Evolutionary conservation across 768 basidiomycete genomes (phyloP).

Genomic region (Hygrophorus pudorinus): DNA sequence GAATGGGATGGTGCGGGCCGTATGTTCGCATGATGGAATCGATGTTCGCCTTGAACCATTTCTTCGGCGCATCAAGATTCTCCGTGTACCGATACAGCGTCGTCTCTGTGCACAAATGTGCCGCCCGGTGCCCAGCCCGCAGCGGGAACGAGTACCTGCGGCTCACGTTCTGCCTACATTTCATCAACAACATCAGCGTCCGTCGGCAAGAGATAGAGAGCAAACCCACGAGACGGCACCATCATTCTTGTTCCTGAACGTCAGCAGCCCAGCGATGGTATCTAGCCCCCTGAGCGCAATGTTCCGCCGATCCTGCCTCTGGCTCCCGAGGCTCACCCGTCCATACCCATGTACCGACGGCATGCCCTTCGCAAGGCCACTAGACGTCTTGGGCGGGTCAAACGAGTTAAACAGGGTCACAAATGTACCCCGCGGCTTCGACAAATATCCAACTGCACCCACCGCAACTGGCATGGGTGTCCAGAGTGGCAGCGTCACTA

Average conservation of each 20-base stretch:
- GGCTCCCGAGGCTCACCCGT: constrained; percentile 34
- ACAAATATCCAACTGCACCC: constrained; percentile 70
- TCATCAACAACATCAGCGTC: not conserved
- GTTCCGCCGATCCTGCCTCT: constrained; percentile 48
- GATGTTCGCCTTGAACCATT: constrained; percentile 66
- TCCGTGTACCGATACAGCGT: constrained; percentile 62
- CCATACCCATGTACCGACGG: constrained; percentile 62
- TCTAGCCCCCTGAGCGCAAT: constrained; percentile 50
- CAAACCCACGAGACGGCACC: constrained; percentile 29
- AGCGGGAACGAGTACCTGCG: constrained; percentile 52
- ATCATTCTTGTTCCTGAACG: constrained; percentile 30
- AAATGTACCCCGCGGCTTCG: constrained; percentile 58
- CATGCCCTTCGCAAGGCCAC: constrained; percentile 33
- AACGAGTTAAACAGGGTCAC: constrained; percentile 64
- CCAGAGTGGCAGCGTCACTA: constrained; percentile 67
- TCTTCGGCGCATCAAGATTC: constrained; percentile 49
- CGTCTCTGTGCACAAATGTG: constrained; percentile 60
- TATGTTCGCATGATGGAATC: constrained; percentile 52
- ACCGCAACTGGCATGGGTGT: constrained; percentile 48
- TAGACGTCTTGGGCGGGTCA: constrained; percentile 36
- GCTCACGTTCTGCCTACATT: constrained; percentile 31
- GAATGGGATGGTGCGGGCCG: constrained; percentile 35
- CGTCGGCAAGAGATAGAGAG: constrained; percentile 7
- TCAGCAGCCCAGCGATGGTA: constrained; percentile 38
- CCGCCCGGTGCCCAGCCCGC: constrained; percentile 52